A percentile compares a stretch with the other conserved stretches of the same genome.
Conservation (phyloP, 352 stramenopile species). For the Globisporangium viniferum region DNA sequence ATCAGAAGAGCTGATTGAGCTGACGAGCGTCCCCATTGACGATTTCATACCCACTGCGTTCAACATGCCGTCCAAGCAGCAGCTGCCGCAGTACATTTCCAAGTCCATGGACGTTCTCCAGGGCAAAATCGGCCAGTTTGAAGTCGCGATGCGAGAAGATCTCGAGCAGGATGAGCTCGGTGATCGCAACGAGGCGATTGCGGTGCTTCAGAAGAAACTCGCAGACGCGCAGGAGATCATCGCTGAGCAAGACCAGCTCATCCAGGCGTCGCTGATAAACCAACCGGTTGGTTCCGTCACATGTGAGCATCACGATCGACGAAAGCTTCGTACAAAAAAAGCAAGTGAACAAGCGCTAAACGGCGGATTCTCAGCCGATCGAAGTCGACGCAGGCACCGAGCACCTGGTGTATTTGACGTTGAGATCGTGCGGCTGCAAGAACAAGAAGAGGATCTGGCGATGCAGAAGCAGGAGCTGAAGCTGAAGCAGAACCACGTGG, state of each 20-base stretch:
- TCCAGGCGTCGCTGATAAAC: slow-evolving; percentile 53
- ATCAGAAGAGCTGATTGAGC: slow-evolving; percentile 41
- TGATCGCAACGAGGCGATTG: slow-evolving; percentile 27
- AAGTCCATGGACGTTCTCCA: slow-evolving; percentile 44
- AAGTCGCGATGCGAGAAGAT: slow-evolving; percentile 55
- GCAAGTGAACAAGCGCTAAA: background rate
- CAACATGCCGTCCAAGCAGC: slow-evolving; percentile 62
- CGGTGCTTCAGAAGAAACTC: slow-evolving; percentile 56
- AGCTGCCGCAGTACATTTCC: slow-evolving; percentile 49
- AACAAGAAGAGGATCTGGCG: slow-evolving; percentile 28
- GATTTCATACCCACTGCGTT: slow-evolving; percentile 62
- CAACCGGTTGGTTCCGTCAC: slow-evolving; percentile 4
- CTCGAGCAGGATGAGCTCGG: slow-evolving; percentile 26
- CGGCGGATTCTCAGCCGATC: background rate
- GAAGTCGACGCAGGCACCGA: background rate
- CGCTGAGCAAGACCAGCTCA: slow-evolving; percentile 60
- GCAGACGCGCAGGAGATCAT: slow-evolving; percentile 62
- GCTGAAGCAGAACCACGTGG: slow-evolving; percentile 34
- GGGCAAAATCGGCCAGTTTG: slow-evolving; percentile 50
- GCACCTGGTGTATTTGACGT: background rate
- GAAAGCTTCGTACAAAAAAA: background rate
- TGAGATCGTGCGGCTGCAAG: background rate
- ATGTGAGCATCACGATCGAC: background rate
- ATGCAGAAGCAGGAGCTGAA: slow-evolving; percentile 33
- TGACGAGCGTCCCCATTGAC: slow-evolving; percentile 56